Conservation (phyloP, 2,329 filamentous ascomycete genomes). For the Ceratocystis cacaofunesta region DNA sequence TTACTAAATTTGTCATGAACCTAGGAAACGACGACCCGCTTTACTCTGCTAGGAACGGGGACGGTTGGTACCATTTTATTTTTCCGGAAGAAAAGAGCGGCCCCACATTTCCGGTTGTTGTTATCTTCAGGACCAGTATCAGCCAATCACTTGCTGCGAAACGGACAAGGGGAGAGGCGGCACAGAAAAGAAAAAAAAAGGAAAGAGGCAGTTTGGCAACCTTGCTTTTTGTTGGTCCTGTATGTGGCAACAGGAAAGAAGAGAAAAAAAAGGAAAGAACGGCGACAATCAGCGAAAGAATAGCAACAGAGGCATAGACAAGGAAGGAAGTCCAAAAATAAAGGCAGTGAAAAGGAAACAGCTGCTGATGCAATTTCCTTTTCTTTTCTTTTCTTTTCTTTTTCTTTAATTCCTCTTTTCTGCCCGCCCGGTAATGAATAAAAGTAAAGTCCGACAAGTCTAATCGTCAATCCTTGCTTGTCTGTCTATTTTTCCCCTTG, state of each 20-base stretch:
- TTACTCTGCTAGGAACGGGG: no score
- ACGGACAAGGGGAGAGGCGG: background rate
- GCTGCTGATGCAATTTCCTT: background rate
- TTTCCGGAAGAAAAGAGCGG: background rate
- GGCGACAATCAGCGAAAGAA: background rate
- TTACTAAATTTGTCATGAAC: background rate
- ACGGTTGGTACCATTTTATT: background rate
- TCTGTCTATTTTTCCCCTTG: background rate
- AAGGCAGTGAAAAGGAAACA: background rate
- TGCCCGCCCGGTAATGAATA: background rate
- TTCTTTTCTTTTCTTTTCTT: background rate
- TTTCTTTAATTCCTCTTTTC: background rate
- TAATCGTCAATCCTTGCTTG: background rate
- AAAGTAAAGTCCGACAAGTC: background rate
- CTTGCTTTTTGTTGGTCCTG: no score
- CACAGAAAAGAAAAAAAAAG: background rate
- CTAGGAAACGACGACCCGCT: no score
- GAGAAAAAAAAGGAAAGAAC: background rate
- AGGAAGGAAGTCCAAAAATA: background rate
- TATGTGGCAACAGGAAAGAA: background rate
- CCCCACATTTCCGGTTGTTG: background rate
- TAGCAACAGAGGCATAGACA: background rate
- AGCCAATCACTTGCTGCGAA: background rate
- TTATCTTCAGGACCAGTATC: background rate
- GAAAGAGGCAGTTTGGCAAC: background rate